Percentiles rank a stretch among this genome's conserved stretches.
These are phyloP conservation scores for Talaromyces funiculosus DNA, from an alignment of 2,329 filamentous ascomycete genomes.

Conservation along the genomic window DNA sequence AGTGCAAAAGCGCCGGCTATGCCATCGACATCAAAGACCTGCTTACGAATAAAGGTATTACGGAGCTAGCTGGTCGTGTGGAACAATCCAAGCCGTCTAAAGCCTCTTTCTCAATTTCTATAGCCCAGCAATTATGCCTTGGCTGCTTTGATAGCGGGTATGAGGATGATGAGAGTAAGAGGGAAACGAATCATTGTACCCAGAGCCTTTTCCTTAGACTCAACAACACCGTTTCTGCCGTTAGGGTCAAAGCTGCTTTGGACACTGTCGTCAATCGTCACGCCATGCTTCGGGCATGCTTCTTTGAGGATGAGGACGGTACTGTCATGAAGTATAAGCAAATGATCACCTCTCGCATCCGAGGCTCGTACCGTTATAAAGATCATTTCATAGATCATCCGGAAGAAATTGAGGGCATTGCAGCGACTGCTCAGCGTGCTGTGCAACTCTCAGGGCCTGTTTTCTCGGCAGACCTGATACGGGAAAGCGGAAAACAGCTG, in stretches of 20 bases:
- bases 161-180: not conserved
- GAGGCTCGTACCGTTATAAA: not conserved
- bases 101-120: not conserved
- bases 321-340: not conserved
- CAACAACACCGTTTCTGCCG: not conserved
- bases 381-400: not conserved
- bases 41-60: conserved; percentile 7
- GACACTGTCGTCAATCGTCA: not conserved
- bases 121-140: not conserved
- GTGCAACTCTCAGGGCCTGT: not conserved
- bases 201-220: not conserved
- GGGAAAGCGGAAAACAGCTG: not conserved
- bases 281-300: not conserved
- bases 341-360: not conserved
- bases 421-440: not conserved
- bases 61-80: not conserved
- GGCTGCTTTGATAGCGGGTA: not conserved
- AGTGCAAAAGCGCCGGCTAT: not conserved
- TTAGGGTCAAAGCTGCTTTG: not conserved
- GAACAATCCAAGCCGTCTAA: not conserved
- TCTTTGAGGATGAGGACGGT: not conserved
- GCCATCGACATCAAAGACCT: conserved; percentile 7
- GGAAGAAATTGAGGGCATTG: not conserved
- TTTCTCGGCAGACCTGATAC: not conserved
- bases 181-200: not conserved